Evolutionary conservation across 2,329 filamentous ascomycete genomes (phyloP).

Genomic region (Xylaria sp.): DNA sequence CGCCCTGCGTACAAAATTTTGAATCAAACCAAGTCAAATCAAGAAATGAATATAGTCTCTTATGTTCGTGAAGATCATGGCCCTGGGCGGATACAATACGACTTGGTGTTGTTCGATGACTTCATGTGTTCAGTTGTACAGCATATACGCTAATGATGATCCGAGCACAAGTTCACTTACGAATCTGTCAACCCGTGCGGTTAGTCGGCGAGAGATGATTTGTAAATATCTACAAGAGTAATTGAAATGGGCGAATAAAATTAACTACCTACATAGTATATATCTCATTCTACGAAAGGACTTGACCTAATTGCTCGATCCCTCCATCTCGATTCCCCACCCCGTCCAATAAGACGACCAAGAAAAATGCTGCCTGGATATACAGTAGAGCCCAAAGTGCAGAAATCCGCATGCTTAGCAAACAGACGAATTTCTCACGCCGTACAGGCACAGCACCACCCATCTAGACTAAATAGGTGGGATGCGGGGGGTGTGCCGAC

Average conservation of each 20-base stretch:
- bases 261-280: not conserved
- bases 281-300: too few relatives aligned
- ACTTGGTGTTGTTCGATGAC: not conserved
- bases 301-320: not conserved
- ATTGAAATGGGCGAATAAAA: not conserved
- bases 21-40: not conserved
- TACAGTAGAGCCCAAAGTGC: conserved; percentile 10
- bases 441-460: too few relatives aligned
- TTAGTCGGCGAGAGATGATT: not conserved
- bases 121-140: not conserved
- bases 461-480: too few relatives aligned
- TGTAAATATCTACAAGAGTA: not conserved
- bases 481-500: conserved; percentile 1
- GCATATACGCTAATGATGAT: not conserved
- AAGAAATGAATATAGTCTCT: not conserved
- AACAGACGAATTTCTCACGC: too few relatives aligned
- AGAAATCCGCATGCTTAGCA: conserved; percentile 1
- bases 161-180: not conserved
- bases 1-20: not conserved
- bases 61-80: not conserved
- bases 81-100: not conserved
- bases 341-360: conserved; percentile 10
- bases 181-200: not conserved
- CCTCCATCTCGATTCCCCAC: conserved; percentile 8
- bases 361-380: conserved; percentile 21